A percentile compares a stretch with the other conserved stretches of the same genome.
Evolutionary conservation across 148 eudicot species (phyloP).

Genomic region (Rhododendron griersonianum): DNA sequence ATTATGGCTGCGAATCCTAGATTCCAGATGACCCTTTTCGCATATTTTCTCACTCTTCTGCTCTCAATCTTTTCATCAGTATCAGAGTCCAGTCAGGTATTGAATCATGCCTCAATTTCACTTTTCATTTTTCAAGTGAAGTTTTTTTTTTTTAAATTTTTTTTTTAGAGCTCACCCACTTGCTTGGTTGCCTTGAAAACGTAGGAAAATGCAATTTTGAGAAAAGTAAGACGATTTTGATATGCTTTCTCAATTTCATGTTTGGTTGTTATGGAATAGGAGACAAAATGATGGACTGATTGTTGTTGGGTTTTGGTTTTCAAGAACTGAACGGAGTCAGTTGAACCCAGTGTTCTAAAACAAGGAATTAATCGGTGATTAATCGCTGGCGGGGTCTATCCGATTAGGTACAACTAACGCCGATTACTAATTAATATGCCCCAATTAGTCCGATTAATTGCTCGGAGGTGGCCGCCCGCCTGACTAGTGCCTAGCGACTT

Average conservation of each 20-base stretch:
- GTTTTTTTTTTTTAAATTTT: too few species aligned
- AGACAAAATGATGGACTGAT: not conserved
- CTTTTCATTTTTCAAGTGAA: not conserved
- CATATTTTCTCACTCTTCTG: not conserved
- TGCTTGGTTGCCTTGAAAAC: slow-evolving; percentile 1
- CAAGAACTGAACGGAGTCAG: not conserved
- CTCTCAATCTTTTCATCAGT: slow-evolving; percentile 10
- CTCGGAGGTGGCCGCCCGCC: too few species aligned
- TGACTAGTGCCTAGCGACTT: too few species aligned
- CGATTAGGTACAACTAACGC: too few species aligned
- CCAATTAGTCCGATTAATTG: too few species aligned
- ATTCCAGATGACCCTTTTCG: not conserved
- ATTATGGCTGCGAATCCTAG: not conserved
- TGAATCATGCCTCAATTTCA: not conserved
- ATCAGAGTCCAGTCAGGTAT: slow-evolving; percentile 15
- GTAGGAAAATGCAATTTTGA: not conserved
- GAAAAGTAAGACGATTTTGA: not conserved
- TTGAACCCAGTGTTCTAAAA: too few species aligned
- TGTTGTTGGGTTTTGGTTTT: not conserved
- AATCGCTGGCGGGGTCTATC: too few species aligned
- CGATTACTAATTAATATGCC: too few species aligned
- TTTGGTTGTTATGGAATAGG: not conserved
- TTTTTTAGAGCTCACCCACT: not conserved
- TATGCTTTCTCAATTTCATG: not conserved
- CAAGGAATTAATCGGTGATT: too few species aligned